Percentiles rank a stretch among this genome's conserved stretches.
phyloP scores from a whole-genome alignment of 306 rosid species.

The Neltuma alba region DNA sequence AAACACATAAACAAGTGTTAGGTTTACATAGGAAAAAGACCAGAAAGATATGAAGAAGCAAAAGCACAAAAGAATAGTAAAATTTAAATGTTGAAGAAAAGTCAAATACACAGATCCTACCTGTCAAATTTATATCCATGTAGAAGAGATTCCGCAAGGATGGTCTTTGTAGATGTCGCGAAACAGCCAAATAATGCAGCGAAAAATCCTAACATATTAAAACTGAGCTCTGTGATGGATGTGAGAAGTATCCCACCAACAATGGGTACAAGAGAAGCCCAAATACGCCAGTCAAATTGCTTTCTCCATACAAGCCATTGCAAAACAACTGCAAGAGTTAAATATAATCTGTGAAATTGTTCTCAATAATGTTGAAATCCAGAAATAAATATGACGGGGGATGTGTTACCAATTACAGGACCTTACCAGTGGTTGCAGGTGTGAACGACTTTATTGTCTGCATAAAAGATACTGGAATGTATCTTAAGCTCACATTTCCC shows the following conservation, averaged over 20 bases:
- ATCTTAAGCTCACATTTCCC: conserved; percentile 94
- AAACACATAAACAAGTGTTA: not conserved
- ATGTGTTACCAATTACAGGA: conserved; percentile 29
- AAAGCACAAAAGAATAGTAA: not conserved
- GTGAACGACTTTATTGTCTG: conserved; percentile 97
- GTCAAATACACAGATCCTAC: conserved; percentile 43
- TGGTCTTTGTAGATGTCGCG: conserved; percentile 96
- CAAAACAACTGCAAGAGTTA: conserved; percentile 64
- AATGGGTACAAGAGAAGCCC: conserved; percentile 91
- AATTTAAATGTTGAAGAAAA: not conserved
- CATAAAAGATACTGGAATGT: conserved; percentile 98
- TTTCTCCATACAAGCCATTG: conserved; percentile 98
- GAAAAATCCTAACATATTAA: conserved; percentile 85
- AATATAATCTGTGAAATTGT: conserved; percentile 41
- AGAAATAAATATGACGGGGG: not conserved
- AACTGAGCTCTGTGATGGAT: conserved; percentile 91
- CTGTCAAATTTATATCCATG: conserved; percentile 98
- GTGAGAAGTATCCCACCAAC: conserved; percentile 98
- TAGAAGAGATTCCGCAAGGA: conserved; percentile 89
- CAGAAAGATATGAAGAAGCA: not conserved
- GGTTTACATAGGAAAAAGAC: not conserved
- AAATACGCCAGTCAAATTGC: conserved; percentile 86
- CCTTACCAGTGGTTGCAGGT: conserved; percentile 92
- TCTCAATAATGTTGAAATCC: conserved; percentile 18
- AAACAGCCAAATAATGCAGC: conserved; percentile 97